Conservation (phyloP, 441 rosid genomes). For the Francoa sonchifolia region DNA sequence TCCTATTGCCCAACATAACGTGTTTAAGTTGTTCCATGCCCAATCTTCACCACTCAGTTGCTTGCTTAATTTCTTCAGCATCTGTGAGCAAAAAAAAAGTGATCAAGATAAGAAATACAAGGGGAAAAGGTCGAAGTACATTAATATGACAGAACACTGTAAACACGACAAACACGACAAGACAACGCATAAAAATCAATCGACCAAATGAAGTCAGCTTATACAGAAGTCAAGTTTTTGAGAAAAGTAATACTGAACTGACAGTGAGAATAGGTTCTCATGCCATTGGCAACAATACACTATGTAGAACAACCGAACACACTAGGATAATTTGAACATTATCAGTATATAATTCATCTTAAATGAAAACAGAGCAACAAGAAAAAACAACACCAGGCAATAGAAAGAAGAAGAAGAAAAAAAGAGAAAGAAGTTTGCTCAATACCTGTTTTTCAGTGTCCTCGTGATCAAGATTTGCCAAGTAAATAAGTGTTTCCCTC, state of each 20-base stretch:
- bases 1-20: constrained; percentile 99
- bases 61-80: constrained; percentile 90
- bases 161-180: no score
- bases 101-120: no score
- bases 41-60: constrained; percentile 97
- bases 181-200: neutral
- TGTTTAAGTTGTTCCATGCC: constrained; percentile 95
- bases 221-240: neutral
- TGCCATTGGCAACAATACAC: neutral
- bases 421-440: neutral
- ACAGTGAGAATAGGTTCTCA: neutral
- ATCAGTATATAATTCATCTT: neutral
- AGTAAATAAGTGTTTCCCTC: constrained; percentile 93
- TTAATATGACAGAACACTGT: no score
- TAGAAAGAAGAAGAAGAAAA: neutral
- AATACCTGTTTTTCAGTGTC: constrained; percentile 98
- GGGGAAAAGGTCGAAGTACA: no score
- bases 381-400: neutral
- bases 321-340: neutral
- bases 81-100: constrained; percentile 27
- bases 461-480: constrained; percentile 95
- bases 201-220: neutral
- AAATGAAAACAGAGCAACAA: neutral
- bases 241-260: no score
- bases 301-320: neutral